Evolutionary conservation across 495 filamentous ascomycete species (phyloP).

Genomic region (Penicillium coffeae): DNA sequence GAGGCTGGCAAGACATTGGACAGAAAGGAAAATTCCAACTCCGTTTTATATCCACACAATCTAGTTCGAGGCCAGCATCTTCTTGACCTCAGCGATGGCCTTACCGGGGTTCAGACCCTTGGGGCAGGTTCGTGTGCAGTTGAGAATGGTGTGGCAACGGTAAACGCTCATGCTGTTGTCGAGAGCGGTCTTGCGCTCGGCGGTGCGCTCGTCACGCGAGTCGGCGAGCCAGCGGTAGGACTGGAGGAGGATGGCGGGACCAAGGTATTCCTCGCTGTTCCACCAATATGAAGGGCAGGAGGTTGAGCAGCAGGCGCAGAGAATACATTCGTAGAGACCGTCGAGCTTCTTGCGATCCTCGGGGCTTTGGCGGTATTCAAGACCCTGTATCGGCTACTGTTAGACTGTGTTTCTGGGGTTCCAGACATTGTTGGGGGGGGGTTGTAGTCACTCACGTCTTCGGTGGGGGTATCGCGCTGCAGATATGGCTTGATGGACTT

Average conservation of each 20-base stretch:
- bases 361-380: constrained; percentile 83
- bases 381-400: constrained; percentile 52
- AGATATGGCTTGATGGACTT: constrained; percentile 99
- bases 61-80: constrained; percentile 67
- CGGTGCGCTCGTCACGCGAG: constrained; percentile 81
- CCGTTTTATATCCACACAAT: constrained; percentile 31
- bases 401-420: constrained; percentile 1
- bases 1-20: constrained; percentile 27
- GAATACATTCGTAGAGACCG: constrained; percentile 98
- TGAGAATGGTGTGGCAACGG: constrained; percentile 98
- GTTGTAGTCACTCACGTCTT: constrained; percentile 56
- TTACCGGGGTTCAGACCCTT: constrained; percentile 95
- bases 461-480: constrained; percentile 73
- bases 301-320: constrained; percentile 98
- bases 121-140: constrained; percentile 93
- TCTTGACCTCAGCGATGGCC: constrained; percentile 98
- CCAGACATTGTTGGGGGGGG: neutral
- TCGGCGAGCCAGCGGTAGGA: constrained; percentile 96
- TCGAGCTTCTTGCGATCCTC: constrained; percentile 94
- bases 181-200: constrained; percentile 80
- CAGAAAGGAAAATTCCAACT: constrained; percentile 32
- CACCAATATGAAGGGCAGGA: constrained; percentile 99
- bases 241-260: constrained; percentile 91
- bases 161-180: constrained; percentile 99
- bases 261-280: constrained; percentile 97